A percentile compares a stretch with the other conserved stretches of the same genome.
phyloP scores from a whole-genome alignment of 345 rosid genomes.

The Jatropha curcas region DNA sequence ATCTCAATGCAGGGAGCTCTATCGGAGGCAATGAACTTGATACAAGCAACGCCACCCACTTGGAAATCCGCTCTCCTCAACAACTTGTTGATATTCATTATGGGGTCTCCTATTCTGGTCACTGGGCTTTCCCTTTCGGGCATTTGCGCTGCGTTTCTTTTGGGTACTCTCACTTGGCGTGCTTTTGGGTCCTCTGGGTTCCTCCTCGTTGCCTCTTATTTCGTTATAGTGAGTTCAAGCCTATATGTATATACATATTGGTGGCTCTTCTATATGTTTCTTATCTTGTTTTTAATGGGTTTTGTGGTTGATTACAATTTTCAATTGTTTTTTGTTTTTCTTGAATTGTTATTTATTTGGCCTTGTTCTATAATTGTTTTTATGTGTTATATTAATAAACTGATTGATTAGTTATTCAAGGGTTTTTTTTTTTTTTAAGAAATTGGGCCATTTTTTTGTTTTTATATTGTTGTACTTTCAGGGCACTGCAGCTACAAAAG shows the following conservation, averaged over 20 bases:
- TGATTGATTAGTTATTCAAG: neutral
- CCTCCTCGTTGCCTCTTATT: constrained; percentile 80
- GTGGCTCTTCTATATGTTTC: neutral
- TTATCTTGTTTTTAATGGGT: neutral
- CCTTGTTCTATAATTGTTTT: neutral
- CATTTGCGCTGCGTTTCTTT: constrained; percentile 77
- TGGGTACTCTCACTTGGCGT: constrained; percentile 94
- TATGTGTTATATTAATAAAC: too few species aligned
- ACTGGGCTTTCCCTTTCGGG: constrained; percentile 81
- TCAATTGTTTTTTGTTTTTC: too few species aligned
- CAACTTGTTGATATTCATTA: constrained; percentile 68
- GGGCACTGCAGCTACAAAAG: constrained; percentile 97
- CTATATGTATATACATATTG: neutral
- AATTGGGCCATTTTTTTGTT: neutral
- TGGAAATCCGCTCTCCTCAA: constrained; percentile 83
- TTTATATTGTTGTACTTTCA: constrained; percentile 24
- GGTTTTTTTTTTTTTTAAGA: neutral
- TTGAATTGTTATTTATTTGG: neutral
- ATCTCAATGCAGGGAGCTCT: constrained; percentile 43
- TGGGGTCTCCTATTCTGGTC: constrained; percentile 74
- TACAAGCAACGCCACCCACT: constrained; percentile 64
- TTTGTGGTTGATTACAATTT: neutral
- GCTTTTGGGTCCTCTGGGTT: constrained; percentile 88
- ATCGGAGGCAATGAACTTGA: constrained; percentile 51
- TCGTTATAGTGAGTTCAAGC: constrained; percentile 41